Percentiles rank a stretch among this genome's conserved stretches.
Conservation (phyloP, 805 yeast species). For the Suhomyces kilbournensis region DNA sequence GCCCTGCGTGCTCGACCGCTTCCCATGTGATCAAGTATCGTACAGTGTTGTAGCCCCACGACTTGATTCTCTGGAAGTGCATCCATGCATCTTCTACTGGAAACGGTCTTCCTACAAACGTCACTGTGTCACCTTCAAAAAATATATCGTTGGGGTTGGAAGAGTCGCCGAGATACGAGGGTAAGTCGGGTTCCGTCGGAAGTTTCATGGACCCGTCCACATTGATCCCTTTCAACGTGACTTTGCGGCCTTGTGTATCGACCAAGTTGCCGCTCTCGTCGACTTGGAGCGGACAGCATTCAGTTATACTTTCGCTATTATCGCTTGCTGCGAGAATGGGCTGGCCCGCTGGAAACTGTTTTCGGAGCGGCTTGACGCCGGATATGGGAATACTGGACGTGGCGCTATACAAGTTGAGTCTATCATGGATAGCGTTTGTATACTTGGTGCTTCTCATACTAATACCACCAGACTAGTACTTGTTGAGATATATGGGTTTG, state of each 20-base stretch:
- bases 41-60: conserved; percentile 79
- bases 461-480: neutral
- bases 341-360: conserved; percentile 17
- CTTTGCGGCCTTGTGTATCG: conserved; percentile 55
- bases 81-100: conserved; percentile 66
- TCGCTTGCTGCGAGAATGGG: conserved; percentile 12
- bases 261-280: conserved; percentile 58
- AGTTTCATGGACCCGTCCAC: conserved; percentile 71
- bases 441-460: conserved; percentile 19
- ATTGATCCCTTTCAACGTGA: conserved; percentile 76
- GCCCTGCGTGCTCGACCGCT: conserved; percentile 85
- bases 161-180: conserved; percentile 39
- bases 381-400: conserved; percentile 22
- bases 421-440: conserved; percentile 33
- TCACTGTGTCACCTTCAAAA: conserved; percentile 67
- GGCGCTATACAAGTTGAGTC: conserved; percentile 28
- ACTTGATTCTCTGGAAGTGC: conserved; percentile 68
- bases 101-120: conserved; percentile 84
- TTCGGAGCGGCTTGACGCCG: conserved; percentile 28
- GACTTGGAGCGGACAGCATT: conserved; percentile 23
- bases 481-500: too few relatives aligned
- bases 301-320: conserved; percentile 8
- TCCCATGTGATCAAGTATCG: conserved; percentile 87
- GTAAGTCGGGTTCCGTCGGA: conserved; percentile 56
- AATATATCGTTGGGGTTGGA: conserved; percentile 43